phyloP scores from a whole-genome alignment of 208 protist species.

The Trypanosoma theileri region DNA sequence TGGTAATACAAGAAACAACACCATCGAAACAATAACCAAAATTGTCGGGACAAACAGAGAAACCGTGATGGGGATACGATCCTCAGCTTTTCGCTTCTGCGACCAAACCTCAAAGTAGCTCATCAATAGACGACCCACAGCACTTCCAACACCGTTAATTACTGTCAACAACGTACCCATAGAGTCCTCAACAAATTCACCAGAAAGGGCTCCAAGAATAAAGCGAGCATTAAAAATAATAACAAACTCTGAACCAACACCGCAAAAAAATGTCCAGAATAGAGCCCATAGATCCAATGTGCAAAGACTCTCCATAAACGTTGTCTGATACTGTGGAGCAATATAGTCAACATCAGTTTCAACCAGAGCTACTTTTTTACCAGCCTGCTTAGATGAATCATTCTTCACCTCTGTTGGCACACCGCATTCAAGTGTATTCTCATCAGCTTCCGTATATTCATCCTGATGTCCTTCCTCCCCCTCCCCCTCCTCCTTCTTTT shows the following conservation, averaged over 20 bases:
- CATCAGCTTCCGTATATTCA: background rate
- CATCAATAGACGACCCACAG: slow-evolving; percentile 30
- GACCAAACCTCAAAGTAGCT: slow-evolving; percentile 34
- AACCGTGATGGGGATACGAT: slow-evolving; percentile 27
- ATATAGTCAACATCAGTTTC: slow-evolving; percentile 30
- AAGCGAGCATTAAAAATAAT: slow-evolving; percentile 27
- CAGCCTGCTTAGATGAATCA: background rate
- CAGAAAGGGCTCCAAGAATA: slow-evolving; percentile 13
- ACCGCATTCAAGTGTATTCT: background rate
- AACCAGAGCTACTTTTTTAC: background rate
- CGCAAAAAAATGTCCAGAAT: slow-evolving; percentile 23
- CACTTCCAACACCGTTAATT: slow-evolving; percentile 30
- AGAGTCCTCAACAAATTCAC: slow-evolving; percentile 7
- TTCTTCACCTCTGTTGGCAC: background rate
- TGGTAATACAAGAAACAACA: slow-evolving; percentile 20
- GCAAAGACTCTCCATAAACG: slow-evolving; percentile 16
- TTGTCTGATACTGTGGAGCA: slow-evolving; percentile 29
- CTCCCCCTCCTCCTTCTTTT: too few species aligned
- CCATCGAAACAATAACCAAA: slow-evolving; percentile 11
- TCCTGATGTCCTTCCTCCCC: background rate
- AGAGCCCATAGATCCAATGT: slow-evolving; percentile 17
- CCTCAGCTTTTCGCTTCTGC: slow-evolving; percentile 28
- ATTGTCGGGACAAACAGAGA: slow-evolving; percentile 20
- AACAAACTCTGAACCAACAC: slow-evolving; percentile 23
- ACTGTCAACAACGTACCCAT: slow-evolving; percentile 23